Evolutionary conservation across 129 eudicot species (phyloP).

Genomic region (Lactuca saligna): DNA sequence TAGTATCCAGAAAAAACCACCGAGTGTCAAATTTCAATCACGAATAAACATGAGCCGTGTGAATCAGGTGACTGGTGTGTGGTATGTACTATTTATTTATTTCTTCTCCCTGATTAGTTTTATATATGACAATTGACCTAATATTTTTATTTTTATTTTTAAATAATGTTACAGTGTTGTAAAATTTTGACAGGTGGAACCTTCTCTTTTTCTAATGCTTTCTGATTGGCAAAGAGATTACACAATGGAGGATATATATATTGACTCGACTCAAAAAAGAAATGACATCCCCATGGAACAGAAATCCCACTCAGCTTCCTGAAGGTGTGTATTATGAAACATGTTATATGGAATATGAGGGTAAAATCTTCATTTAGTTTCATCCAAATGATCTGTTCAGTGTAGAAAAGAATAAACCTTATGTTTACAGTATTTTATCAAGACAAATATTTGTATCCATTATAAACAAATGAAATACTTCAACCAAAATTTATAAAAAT

Average conservation of each 20-base stretch:
- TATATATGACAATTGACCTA: slow-evolving; percentile 1
- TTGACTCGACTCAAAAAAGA: slow-evolving; percentile 72
- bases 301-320: slow-evolving; percentile 73
- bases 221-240: slow-evolving; percentile 74
- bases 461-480: no score
- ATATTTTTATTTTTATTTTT: background rate
- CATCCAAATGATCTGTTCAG: no score
- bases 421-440: no score
- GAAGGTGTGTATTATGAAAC: slow-evolving; percentile 43
- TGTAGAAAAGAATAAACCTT: no score
- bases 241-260: slow-evolving; percentile 83
- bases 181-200: slow-evolving; percentile 65
- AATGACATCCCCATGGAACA: slow-evolving; percentile 72
- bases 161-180: slow-evolving; percentile 17
- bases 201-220: slow-evolving; percentile 74
- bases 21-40: slow-evolving; percentile 51
- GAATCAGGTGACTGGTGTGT: slow-evolving; percentile 54
- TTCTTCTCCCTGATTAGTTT: no score
- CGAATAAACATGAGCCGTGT: slow-evolving; percentile 57
- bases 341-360: background rate
- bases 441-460: no score
- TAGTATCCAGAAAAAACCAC: slow-evolving; percentile 60
- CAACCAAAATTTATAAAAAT: no score
- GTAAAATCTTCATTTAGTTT: no score
- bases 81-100: slow-evolving; percentile 45